These are phyloP conservation scores for Penicillium angulare DNA, from an alignment of 495 filamentous ascomycete genomes.

Conservation along the genomic window DNA sequence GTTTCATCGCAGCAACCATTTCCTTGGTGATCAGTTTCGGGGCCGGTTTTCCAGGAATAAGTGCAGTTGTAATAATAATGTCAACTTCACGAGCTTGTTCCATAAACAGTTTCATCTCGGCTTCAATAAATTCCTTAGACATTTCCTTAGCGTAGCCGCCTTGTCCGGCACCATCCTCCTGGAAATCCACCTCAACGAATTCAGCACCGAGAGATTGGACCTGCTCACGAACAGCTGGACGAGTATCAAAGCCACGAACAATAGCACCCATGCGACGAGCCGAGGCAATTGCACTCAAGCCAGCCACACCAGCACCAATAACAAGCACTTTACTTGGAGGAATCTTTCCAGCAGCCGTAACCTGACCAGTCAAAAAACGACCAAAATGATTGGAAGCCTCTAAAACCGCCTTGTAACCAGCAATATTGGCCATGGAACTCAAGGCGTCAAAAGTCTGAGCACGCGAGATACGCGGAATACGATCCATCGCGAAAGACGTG, in stretches of 20 bases:
- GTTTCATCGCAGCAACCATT: conserved; percentile 79
- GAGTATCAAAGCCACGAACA: conserved; percentile 79
- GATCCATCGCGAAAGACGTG: conserved; percentile 78
- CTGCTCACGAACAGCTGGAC: conserved; percentile 74
- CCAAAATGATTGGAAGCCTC: conserved; percentile 82
- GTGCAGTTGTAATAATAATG: conserved; percentile 79
- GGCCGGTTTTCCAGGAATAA: conserved; percentile 74
- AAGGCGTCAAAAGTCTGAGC: conserved; percentile 75
- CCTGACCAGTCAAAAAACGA: conserved; percentile 77
- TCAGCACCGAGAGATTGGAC: conserved; percentile 82
- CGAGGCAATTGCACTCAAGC: conserved; percentile 76
- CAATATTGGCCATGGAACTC: conserved; percentile 83
- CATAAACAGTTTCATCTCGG: conserved; percentile 83
- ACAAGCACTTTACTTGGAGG: conserved; percentile 80
- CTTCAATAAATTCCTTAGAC: conserved; percentile 84
- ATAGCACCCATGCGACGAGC: conserved; percentile 80
- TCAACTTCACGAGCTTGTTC: conserved; percentile 81
- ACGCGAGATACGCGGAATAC: conserved; percentile 79
- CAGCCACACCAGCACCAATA: conserved; percentile 80
- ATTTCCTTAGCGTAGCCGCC: conserved; percentile 86
- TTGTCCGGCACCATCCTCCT: conserved; percentile 77
- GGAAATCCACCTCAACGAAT: conserved; percentile 78
- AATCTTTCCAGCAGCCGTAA: conserved; percentile 80
- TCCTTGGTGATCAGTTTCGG: conserved; percentile 75
- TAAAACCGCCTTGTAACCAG: conserved; percentile 80